phyloP scores from a whole-genome alignment of 768 basidiomycete genomes.

The Kwoniella dendrophila region DNA sequence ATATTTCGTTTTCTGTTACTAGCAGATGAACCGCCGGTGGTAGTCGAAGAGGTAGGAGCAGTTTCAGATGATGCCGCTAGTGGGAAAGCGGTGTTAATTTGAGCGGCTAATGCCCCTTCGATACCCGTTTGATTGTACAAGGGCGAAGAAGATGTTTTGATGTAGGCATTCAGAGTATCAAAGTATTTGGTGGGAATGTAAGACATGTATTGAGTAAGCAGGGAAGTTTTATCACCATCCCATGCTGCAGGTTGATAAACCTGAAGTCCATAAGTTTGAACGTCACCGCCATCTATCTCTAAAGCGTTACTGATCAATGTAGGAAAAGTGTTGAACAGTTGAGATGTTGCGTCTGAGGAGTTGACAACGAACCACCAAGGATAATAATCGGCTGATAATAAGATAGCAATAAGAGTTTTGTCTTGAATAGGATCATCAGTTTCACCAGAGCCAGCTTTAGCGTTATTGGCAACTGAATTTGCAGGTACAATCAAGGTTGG shows the following conservation, averaged over 20 bases:
- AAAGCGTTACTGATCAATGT: conserved; percentile 61
- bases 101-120: conserved; percentile 64
- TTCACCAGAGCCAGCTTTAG: conserved; percentile 33
- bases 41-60: conserved; percentile 32
- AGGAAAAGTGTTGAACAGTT: conserved; percentile 77
- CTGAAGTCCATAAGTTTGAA: conserved; percentile 65
- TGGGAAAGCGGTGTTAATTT: conserved; percentile 70
- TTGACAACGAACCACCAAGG: conserved; percentile 56
- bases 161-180: conserved; percentile 65
- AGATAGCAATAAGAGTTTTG: conserved; percentile 47
- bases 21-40: conserved; percentile 39
- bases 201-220: conserved; percentile 72
- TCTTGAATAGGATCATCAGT: conserved; percentile 41
- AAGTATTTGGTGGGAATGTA: conserved; percentile 68
- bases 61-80: conserved; percentile 55
- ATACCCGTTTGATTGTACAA: conserved; percentile 68
- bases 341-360: conserved; percentile 65
- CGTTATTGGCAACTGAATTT: conserved; percentile 45
- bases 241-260: conserved; percentile 71
- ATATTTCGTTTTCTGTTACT: conserved; percentile 69
- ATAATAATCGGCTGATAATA: conserved; percentile 46
- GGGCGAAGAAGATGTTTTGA: conserved; percentile 64
- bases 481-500: conserved; percentile 55
- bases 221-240: conserved; percentile 60
- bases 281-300: conserved; percentile 57